phyloP scores from a whole-genome alignment of 352 stramenopile species.

The Phytopythium boreale region DNA sequence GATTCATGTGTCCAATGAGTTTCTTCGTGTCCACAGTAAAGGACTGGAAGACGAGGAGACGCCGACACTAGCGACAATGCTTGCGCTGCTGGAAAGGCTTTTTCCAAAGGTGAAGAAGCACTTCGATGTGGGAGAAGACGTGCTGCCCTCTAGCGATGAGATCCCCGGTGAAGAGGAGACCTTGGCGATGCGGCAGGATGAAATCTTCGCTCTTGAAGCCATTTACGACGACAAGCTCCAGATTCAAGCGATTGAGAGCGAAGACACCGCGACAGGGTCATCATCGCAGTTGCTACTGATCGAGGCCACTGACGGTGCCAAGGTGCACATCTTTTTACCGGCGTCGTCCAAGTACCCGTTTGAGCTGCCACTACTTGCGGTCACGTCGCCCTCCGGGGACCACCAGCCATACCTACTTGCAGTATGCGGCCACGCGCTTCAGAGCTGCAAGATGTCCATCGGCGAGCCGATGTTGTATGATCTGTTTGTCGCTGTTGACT shows the following conservation, averaged over 20 bases:
- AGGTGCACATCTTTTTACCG: conserved; percentile 57
- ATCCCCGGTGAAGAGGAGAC: conserved; percentile 39
- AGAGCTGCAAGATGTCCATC: conserved; percentile 45
- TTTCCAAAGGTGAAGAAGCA: conserved; percentile 42
- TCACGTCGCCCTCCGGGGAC: conserved; percentile 34
- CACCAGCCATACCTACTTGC: conserved; percentile 43
- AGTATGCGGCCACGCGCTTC: conserved; percentile 41
- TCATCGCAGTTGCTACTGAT: conserved; percentile 36
- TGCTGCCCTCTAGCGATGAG: neutral
- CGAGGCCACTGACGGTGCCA: conserved; percentile 39
- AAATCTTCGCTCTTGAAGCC: conserved; percentile 74
- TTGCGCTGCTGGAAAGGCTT: conserved; percentile 36
- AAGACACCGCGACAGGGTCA: conserved; percentile 8
- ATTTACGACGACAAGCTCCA: conserved; percentile 80
- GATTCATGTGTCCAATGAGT: conserved; percentile 40
- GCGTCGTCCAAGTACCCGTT: conserved; percentile 66
- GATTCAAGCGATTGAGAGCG: conserved; percentile 16
- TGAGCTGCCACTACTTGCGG: conserved; percentile 56
- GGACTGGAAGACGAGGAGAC: conserved; percentile 23
- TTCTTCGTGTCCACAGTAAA: conserved; percentile 18
- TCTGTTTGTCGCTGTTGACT: conserved; percentile 66
- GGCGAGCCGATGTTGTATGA: conserved; percentile 84
- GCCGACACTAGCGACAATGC: conserved; percentile 34
- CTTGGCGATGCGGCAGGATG: conserved; percentile 53
- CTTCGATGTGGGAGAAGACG: conserved; percentile 25